These are phyloP conservation scores for Elaeis oleifera DNA, from an alignment of 202 grass and related monocot genomes.

Conservation along the genomic window DNA sequence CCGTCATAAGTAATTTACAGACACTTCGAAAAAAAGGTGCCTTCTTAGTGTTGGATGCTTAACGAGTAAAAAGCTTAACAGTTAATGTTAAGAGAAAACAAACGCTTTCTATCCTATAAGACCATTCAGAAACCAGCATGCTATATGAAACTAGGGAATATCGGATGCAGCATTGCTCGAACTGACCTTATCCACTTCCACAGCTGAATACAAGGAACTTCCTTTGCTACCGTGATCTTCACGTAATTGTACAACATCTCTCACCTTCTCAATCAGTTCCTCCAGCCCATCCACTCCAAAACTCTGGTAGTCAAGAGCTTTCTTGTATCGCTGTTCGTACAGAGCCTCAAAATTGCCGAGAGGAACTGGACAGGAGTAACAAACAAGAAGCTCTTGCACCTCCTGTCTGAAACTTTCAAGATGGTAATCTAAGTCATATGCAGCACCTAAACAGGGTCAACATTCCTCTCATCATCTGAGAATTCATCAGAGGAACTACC, in stretches of 20 bases:
- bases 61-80: too few species aligned
- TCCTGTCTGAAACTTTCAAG: conserved; percentile 56
- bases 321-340: conserved; percentile 87
- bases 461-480: conserved; percentile 68
- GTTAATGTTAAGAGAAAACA: too few species aligned
- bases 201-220: conserved; percentile 52
- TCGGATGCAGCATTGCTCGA: too few species aligned
- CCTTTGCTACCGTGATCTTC: conserved; percentile 39
- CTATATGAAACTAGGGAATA: too few species aligned
- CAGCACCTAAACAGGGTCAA: conserved; percentile 32
- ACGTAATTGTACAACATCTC: conserved; percentile 53
- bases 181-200: conserved; percentile 16
- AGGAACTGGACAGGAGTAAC: conserved; percentile 62
- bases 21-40: too few species aligned
- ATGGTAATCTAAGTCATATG: conserved; percentile 38
- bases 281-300: conserved; percentile 56
- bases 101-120: too few species aligned
- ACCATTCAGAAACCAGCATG: too few species aligned
- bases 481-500: conserved; percentile 60
- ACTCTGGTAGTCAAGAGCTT: conserved; percentile 49
- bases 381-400: conserved; percentile 82
- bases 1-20: too few species aligned
- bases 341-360: conserved; percentile 42
- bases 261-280: conserved; percentile 65
- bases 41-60: too few species aligned